Base-by-base conservation (phyloP, 176 grass and related monocot genomes). In the Avena eriantha region DNA sequence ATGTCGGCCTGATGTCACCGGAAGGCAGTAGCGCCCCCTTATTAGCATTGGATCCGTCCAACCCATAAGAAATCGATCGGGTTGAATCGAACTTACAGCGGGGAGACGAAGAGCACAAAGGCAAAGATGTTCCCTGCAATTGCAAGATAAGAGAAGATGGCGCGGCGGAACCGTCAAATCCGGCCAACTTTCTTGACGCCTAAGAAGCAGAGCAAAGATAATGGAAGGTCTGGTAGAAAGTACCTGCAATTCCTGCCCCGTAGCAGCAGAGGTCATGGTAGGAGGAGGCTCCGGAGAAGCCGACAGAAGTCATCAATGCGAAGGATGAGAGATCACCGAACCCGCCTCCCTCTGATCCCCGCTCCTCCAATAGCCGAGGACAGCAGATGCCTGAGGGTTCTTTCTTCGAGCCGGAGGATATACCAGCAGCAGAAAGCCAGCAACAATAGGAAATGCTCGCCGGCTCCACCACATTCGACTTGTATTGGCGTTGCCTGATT, bases 91-190 rank as follows among this genome's bases (percentile, higher is more conserved):
- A 24, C 90, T 96, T 90, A 99, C 97, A 99, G 85, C 58, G 97
- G 94, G 63, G 97, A 99, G 86, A 96, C 16, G 88, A 96, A 99
- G 73, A 99, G 88, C 53, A 99, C 92, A 9, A 99, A 87, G 34
- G 97, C 97, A 14, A 96, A 96, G 76, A 93, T 23, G 89, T 99
- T 99, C 21, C 97, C 97, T 29, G 29, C 29, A 29, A 29, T 1
- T 99, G 90, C 83, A 94, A 86, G 70, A 81, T n/a, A 54, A 57
- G 4, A 72, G 1, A 43, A 48, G 64, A 89, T n/a, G 3, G 26
- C 0, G 34, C 3, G 21, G 34, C 66, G 48, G 29, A 80, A 33
- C 33, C 69, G 21, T 8, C 18, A 57, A 43, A 69, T 58, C 18
- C 3, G 22, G 26, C 19, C 61, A 9, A 2, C 16, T 4, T 7